Base-by-base conservation (phyloP, 352 stramenopile species). In the Phytopythium helicoides region DNA sequence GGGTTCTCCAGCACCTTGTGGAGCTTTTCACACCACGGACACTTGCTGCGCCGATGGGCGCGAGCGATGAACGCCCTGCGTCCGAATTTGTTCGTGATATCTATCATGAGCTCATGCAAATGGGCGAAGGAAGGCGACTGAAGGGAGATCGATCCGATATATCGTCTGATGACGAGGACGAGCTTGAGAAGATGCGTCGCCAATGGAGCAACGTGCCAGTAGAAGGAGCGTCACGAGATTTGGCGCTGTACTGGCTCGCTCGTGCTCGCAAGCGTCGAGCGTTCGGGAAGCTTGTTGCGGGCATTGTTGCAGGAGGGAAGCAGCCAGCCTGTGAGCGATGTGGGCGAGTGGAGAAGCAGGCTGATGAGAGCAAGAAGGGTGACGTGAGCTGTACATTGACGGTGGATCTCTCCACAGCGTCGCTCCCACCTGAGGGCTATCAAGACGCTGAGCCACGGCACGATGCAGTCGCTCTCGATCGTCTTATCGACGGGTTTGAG, bases 31-130 rank as follows among this genome's bases (percentile, higher is more conserved):
- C 96, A 23, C 95, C 96, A 12, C 71, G 94, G 10, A 95, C 87
- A 35, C 70, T 98, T 33, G 68, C 95, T 47, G 66, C 74, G 3
- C 68, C 62, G 1, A 57, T 71, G 25, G 65, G 62, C 0, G 60
- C 54, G 5, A 47, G 60, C 2, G 91, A 97, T 52, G 87, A 86
- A 4, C 77, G 89, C 0, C 86, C 93, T 35, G 87, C 95, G 23
- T 76, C 89, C 34, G 95, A 99, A 62, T 98, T 97, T 58, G 78
- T 99, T n/a, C 85, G 94, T 19, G 90, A 98, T 65, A 80, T 98
- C 12, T 98, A 99, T 69, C 86, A 96, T 56, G 93, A 98, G 57
- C 81, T 99, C 10, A 92, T 98, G 68, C 87, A 86, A 41, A 97
- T 97, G 82, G 87, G 86, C 50, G 81, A 97, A 59, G 95, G 90